phyloP scores from a whole-genome alignment of 345 rosid genomes.

The Lumnitzera racemosa region DNA sequence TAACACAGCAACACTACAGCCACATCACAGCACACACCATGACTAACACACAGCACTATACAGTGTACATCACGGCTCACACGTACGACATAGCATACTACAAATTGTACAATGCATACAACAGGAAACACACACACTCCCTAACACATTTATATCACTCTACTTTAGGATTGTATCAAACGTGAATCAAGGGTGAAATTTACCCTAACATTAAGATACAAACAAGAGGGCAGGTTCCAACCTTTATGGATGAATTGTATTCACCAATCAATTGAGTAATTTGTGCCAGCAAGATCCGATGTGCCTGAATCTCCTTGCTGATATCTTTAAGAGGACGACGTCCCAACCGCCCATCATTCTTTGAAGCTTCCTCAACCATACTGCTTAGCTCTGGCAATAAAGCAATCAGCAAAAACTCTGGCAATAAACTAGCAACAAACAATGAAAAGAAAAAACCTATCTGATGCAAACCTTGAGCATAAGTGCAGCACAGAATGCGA shows the following conservation, averaged over 20 bases:
- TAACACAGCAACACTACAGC: too few relatives aligned
- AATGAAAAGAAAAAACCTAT: conserved; percentile 4
- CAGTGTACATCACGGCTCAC: too few relatives aligned
- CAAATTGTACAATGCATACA: too few relatives aligned
- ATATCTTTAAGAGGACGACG: conserved; percentile 45
- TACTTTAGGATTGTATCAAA: too few relatives aligned
- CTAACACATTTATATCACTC: too few relatives aligned
- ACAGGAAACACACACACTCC: too few relatives aligned
- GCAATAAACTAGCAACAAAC: not conserved
- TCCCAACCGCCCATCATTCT: conserved; percentile 75
- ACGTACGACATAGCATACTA: too few relatives aligned
- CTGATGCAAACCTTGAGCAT: conserved; percentile 40
- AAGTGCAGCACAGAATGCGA: conserved; percentile 54
- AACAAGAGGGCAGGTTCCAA: conserved; percentile 9
- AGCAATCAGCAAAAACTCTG: not conserved
- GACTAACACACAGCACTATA: too few relatives aligned
- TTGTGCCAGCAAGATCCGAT: conserved; percentile 41
- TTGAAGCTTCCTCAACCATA: conserved; percentile 60
- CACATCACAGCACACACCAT: too few relatives aligned
- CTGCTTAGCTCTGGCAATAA: conserved; percentile 40
- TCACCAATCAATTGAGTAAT: conserved; percentile 33
- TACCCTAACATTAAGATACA: not conserved
- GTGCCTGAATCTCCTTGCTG: conserved; percentile 55
- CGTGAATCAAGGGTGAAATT: not conserved
- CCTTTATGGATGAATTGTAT: conserved; percentile 44